Conservation (phyloP, 2,329 filamentous ascomycete genomes). For the Penicillium psychrosexuale region DNA sequence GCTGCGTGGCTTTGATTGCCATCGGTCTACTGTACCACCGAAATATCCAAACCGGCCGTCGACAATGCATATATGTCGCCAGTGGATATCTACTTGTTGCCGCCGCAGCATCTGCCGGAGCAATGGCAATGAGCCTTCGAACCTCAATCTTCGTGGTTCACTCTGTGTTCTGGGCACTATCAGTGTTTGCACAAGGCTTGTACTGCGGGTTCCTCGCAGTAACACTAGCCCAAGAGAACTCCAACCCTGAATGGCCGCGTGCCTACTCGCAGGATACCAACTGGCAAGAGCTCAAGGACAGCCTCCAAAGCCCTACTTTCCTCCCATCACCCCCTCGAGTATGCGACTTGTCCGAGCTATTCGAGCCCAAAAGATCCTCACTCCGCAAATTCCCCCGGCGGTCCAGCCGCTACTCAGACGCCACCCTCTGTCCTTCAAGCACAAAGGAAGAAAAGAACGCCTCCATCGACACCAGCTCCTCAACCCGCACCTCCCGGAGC, state of each 20-base stretch:
- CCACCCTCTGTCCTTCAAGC: slow-evolving; percentile 27
- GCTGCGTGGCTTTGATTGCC: slow-evolving; percentile 25
- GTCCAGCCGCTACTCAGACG: slow-evolving; percentile 32
- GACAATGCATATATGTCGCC: slow-evolving; percentile 14
- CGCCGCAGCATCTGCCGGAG: slow-evolving; percentile 27
- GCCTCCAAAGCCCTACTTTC: slow-evolving; percentile 13
- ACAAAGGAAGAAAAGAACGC: slow-evolving; percentile 21
- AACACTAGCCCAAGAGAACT: slow-evolving; percentile 9
- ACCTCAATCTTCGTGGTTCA: slow-evolving; percentile 33
- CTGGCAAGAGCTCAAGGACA: slow-evolving; percentile 24
- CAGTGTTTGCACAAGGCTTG: slow-evolving; percentile 31
- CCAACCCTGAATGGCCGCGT: slow-evolving; percentile 21
- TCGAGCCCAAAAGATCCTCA: slow-evolving; percentile 23
- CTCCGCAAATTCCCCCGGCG: slow-evolving; percentile 28
- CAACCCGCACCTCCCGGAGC: slow-evolving; percentile 12
- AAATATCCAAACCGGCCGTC: slow-evolving; percentile 14
- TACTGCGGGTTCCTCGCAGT: slow-evolving; percentile 31
- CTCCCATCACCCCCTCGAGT: slow-evolving; percentile 12
- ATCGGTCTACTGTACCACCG: slow-evolving; percentile 19
- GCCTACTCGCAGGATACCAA: slow-evolving; percentile 23
- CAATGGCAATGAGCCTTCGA: slow-evolving; percentile 22
- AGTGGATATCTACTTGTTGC: slow-evolving; percentile 28
- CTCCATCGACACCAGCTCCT: slow-evolving; percentile 23
- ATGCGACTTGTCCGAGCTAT: slow-evolving; percentile 16
- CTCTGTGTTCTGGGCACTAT: slow-evolving; percentile 36